Percentiles rank a stretch among this genome's conserved stretches.
Conservation (phyloP, 345 rosid species). For the Arabidopsis arenosa region DNA sequence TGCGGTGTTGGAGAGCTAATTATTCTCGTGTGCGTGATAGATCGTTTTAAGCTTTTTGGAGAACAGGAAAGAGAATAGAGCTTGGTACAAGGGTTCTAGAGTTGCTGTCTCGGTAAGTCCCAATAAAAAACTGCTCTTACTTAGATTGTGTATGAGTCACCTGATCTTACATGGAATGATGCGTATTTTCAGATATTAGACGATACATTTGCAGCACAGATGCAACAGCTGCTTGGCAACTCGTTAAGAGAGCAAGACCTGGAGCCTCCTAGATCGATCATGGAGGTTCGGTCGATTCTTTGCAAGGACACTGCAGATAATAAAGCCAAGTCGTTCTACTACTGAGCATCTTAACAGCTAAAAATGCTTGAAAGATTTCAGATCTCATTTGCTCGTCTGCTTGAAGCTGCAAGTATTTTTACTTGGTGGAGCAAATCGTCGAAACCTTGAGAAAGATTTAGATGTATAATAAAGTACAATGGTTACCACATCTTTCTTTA, state of each 20-base stretch:
- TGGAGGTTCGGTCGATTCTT: conserved; percentile 91
- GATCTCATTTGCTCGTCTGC: conserved; percentile 44
- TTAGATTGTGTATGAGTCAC: not conserved
- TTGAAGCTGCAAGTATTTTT: conserved; percentile 45
- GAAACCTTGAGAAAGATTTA: conserved; percentile 35
- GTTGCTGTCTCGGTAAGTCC: conserved; percentile 78
- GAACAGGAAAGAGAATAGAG: conserved; percentile 92
- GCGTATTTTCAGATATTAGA: conserved; percentile 71
- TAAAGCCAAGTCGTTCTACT: conserved; percentile 72
- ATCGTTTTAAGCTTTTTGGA: conserved; percentile 89
- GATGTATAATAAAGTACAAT: conserved; percentile 30
- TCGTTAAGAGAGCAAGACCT: conserved; percentile 82
- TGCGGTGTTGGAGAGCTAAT: conserved; percentile 17
- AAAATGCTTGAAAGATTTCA: conserved; percentile 20
- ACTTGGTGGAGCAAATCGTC: conserved; percentile 36
- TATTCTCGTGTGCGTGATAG: conserved; percentile 47
- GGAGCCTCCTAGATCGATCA: conserved; percentile 89
- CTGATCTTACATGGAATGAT: conserved; percentile 8
- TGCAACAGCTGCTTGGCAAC: conserved; percentile 94
- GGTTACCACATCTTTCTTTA: conserved; percentile 21
- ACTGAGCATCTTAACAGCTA: conserved; percentile 37
- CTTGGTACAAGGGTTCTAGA: conserved; percentile 93
- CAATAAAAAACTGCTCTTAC: not conserved
- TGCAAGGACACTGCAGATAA: conserved; percentile 82
- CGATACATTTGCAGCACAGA: conserved; percentile 91